These are phyloP conservation scores for Tubosaeta sp. DNA, from an alignment of 768 basidiomycete species.

Conservation along the genomic window DNA sequence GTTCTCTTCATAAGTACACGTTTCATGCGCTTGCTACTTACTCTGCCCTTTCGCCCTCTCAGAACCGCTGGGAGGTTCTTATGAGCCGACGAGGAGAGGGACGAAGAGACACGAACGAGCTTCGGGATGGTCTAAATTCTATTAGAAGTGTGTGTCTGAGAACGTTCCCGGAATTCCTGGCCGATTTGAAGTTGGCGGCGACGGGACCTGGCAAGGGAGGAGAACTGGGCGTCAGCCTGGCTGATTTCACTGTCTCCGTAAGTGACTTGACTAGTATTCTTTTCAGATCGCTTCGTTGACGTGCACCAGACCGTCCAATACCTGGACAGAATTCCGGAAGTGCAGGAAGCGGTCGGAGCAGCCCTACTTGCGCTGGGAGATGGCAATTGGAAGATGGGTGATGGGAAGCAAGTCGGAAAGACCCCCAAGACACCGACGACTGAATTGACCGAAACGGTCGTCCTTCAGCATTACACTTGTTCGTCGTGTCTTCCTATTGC, in stretches of 20 bases:
- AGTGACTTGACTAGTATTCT: background rate
- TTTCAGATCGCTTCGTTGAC: background rate
- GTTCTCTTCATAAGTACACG: no score
- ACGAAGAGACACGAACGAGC: constrained; percentile 54
- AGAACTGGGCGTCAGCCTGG: constrained; percentile 45
- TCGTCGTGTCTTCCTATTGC: background rate
- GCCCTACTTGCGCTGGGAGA: constrained; percentile 72
- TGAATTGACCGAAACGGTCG: no score
- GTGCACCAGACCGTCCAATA: constrained; percentile 59
- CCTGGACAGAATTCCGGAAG: constrained; percentile 64
- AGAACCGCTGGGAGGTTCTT: no score
- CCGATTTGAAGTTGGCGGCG: constrained; percentile 67
- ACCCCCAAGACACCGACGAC: constrained; percentile 6
- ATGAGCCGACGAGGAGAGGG: constrained; percentile 48
- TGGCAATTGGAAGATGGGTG: constrained; percentile 92
- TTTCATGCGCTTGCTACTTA: no score
- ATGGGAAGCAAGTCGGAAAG: constrained; percentile 64
- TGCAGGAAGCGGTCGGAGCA: constrained; percentile 61
- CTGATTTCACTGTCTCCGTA: no score
- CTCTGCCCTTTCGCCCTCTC: no score
- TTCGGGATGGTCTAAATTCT: constrained; percentile 63
- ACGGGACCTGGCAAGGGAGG: constrained; percentile 27
- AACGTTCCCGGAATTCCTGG: constrained; percentile 81
- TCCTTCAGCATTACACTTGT: no score
- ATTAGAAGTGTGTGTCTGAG: constrained; percentile 63